Evolutionary conservation across 768 basidiomycete genomes (phyloP), one percentile per base, ranked within the genome.

Genomic region (Termitomyces sp.): DNA sequence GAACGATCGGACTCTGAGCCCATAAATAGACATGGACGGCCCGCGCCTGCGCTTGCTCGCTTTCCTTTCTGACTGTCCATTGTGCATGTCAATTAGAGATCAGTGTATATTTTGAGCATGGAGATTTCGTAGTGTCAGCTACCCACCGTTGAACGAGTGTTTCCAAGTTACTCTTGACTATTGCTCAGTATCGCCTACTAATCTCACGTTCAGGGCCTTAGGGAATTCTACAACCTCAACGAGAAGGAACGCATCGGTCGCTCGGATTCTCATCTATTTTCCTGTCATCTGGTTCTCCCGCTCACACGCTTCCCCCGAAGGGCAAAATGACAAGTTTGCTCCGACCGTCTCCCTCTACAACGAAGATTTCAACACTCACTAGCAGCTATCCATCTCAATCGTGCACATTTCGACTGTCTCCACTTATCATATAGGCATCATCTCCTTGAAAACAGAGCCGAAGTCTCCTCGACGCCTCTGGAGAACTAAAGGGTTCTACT

Each of bases 301-400:
- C 46, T 56, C 47, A 40, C 25, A 4, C 29, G 37, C 37, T 55
- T 47, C 51, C 51, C 59, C 59, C 25, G 51, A 53, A 60, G 53
- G 53, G 53, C 15, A 43, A 40, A 29, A 11, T 42, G 17, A 54
- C 10, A 34, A 15, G 11, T 14, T 40, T 53, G 53, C 36, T 56
- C 38, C 60, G 60, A 55, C 37, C 36, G 45, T 47, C 38, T 56
- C 45, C 25, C 25, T 25, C 25, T 25, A 25, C 25, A 25, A 25
- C 25, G 25, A 25, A 25, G 1, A 25, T 25, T 25, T 25, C 25
- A 25, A 25, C 25, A 25, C 25, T 25, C 25, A 25, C 25, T 25
- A 25, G 25, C 25, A 25, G 25, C 25, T 32, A 3, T 37, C n/a
- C 9, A 37, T 6, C 12, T 7, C 6, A 25, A 25, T 52, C 2